A percentile compares a stretch with the other conserved stretches of the same genome.
Conservation (phyloP, 306 rosid species). For the Hippophae tibetana region DNA sequence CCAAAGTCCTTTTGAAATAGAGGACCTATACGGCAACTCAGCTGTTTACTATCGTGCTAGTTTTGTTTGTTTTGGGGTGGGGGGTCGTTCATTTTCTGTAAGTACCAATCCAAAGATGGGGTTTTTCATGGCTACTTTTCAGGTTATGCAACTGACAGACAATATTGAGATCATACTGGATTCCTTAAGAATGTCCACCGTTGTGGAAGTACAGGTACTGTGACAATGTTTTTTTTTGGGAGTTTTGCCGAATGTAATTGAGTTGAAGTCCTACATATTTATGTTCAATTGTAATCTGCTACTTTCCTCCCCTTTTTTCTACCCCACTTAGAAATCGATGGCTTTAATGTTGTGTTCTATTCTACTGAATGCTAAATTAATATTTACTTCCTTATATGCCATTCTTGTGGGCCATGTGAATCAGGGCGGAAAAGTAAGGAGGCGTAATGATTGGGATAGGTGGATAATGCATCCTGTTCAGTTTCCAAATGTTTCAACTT, state of each 20-base stretch:
- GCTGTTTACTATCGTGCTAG: no score
- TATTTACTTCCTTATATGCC: conserved; percentile 2
- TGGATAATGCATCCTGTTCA: conserved; percentile 60
- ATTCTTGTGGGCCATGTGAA: conserved; percentile 1
- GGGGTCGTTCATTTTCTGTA: no score
- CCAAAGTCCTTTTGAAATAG: not conserved
- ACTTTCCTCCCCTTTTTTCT: not conserved
- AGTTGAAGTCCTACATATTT: not conserved
- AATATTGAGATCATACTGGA: conserved; percentile 56
- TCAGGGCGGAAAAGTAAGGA: conserved; percentile 76
- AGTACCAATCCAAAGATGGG: not conserved
- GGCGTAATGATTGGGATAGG: conserved; percentile 53
- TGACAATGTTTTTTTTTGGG: conserved; percentile 7
- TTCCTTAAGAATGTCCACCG: conserved; percentile 45
- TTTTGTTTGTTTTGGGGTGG: no score
- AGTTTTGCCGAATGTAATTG: not conserved
- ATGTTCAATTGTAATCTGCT: not conserved
- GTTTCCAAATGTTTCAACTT: conserved; percentile 21
- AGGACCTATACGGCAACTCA: not conserved
- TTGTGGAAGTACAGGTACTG: conserved; percentile 65
- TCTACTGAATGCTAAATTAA: not conserved
- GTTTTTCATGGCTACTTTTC: conserved; percentile 11
- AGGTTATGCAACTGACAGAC: conserved; percentile 68
- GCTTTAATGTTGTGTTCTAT: not conserved
- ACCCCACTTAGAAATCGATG: not conserved